Conservation (phyloP, 1,139 yeast genomes). For the Yamadazyma spencermartinsiae region DNA sequence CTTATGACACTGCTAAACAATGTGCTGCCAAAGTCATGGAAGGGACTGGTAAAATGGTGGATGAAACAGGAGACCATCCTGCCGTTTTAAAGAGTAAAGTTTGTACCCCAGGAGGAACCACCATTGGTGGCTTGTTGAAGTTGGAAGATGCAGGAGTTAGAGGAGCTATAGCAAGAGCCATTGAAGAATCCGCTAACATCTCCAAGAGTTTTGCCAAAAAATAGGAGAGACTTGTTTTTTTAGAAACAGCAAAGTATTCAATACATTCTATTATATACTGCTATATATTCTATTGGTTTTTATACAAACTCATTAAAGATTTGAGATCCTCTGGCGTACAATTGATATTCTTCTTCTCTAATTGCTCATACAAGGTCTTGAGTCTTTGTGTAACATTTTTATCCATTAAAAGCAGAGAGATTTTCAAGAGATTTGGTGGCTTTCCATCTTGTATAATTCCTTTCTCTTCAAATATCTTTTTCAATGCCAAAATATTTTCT, state of each 20-base stretch:
- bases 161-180: constrained; percentile 82
- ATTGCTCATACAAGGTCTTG: constrained; percentile 29
- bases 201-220: constrained; percentile 80
- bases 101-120: constrained; percentile 98
- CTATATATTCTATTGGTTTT: neutral
- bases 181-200: constrained; percentile 85
- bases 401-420: constrained; percentile 40
- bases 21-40: constrained; percentile 96
- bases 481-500: constrained; percentile 31
- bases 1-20: constrained; percentile 76
- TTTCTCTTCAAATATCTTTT: constrained; percentile 30
- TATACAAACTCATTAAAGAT: constrained; percentile 20
- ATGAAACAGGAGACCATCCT: constrained; percentile 87
- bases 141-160: constrained; percentile 93
- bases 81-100: constrained; percentile 84
- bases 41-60: constrained; percentile 94
- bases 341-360: constrained; percentile 34
- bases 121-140: constrained; percentile 90
- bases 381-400: constrained; percentile 36
- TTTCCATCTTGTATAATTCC: constrained; percentile 31
- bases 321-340: constrained; percentile 37
- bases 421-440: constrained; percentile 37
- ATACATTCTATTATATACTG: neutral
- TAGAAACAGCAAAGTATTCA: too few species aligned
- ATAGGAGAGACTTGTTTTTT: too few species aligned